Base-by-base conservation (phyloP, 352 stramenopile species). In the Discostella stelligera region DNA sequence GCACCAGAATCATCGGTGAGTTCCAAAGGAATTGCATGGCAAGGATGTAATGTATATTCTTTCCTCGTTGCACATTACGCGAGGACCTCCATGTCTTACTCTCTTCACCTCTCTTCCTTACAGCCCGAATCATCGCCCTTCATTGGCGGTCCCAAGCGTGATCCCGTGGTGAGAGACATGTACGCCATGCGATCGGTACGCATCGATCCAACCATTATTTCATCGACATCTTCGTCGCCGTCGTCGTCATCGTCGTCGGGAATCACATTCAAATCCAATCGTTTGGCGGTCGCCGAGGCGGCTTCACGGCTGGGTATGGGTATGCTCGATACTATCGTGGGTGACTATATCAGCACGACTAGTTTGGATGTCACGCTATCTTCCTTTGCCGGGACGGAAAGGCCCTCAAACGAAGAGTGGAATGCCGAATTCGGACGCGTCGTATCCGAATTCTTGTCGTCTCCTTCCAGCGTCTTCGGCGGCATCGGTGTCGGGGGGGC, bases 1-100 rank as follows among this genome's bases (percentile, higher is more conserved):
- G 77, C 76, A n/a, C 77, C 85, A n/a, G 85, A 89, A 53, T 89
- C 80, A 21, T 89, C 82, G 37, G 77, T 84, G 55, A 70, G 77
- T 53, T 46, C 11, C 4, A 48, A n/a, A 44, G n/a, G 3, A 61
- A 41, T 70, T 11, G 5, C 21, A 50, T 70, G 5, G 56, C 18
- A 30, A n/a, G 9, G n/a, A 0, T 16, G 18, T 59, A 53, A 27
- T 74, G 62, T 49, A 10, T 44, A 67, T 54, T 44, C 14, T 74
- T 50, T 16, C 54, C 18, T 63, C 32, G 5, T 8, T 44, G 11
- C 37, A 14, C 37, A 44, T 14, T 14, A 44, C 37, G 2, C 37
- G 37, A 44, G 0, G 37, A 14, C 37, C 37, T 41, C 49, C 16
- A n/a, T n/a, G n/a, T 70, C 48, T 25, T 11, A 13, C 32, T 50